Conservation (phyloP, 1,284 basidiomycete genomes). For the Ustilago tritici region DNA sequence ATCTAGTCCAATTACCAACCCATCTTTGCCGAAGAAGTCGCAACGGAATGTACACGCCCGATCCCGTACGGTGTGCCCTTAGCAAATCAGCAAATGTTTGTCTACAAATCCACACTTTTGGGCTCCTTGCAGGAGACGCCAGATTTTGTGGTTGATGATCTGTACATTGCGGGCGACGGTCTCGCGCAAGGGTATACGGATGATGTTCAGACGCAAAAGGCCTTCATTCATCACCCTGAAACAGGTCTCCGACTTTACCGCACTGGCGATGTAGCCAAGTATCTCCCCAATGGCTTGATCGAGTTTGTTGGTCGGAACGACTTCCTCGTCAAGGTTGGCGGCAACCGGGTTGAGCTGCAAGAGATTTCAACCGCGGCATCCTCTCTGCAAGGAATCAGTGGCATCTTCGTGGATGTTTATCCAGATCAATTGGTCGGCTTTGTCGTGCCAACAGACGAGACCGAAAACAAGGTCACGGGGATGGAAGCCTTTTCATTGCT, state of each 20-base stretch:
- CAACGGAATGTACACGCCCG: not conserved
- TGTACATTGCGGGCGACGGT: conserved; percentile 38
- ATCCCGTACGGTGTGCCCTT: conserved; percentile 46
- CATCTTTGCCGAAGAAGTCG: not conserved
- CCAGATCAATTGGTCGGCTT: not conserved
- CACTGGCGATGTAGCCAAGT: conserved; percentile 45
- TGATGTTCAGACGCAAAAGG: conserved; percentile 16
- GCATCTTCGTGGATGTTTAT: not conserved
- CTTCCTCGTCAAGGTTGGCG: conserved; percentile 63
- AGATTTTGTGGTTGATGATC: conserved; percentile 46
- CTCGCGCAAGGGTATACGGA: conserved; percentile 29
- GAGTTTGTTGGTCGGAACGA: conserved; percentile 63
- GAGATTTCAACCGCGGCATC: conserved; percentile 45
- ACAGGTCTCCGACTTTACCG: conserved; percentile 30
- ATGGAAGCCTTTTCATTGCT: not conserved
- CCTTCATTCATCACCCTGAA: conserved; percentile 1
- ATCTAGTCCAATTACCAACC: not conserved
- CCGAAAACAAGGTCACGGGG: not conserved
- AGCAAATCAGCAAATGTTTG: conserved; percentile 42
- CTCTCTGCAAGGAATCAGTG: not conserved
- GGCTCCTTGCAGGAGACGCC: conserved; percentile 34
- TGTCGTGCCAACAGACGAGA: not conserved
- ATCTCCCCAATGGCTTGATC: conserved; percentile 56
- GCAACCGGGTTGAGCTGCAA: conserved; percentile 60
- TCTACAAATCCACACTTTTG: conserved; percentile 19